Base-by-base conservation (phyloP, 1,139 yeast genomes). In the Kodamaea fungicola region DNA sequence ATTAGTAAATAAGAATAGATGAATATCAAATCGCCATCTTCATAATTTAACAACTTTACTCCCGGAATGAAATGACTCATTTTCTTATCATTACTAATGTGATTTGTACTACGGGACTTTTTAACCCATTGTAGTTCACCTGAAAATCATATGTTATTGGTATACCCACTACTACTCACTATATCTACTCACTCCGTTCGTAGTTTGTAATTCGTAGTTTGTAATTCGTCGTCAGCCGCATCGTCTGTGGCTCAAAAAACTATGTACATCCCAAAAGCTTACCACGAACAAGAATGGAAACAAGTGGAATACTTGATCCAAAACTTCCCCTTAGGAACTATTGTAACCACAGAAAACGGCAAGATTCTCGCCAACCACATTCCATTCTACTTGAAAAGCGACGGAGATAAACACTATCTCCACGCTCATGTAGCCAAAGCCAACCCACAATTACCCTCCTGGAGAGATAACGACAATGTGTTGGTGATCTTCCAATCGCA, bases 351-450 rank as follows among this genome's bases (percentile, higher is more conserved):
- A 10, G 60, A 57, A 4, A 55, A 58, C 8, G 68, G 59, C 9
- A 67, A 66, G 3, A 48, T 72, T 3, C 63, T 71, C 32, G 82
- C 83, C 10, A 78, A 78, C 45, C 86, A 80, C 48, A 52, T 80
- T 28, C 88, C 88, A 1, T 80, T 80, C 46, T 57, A 66, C 28
- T 52, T 75, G 23, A 59, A 64, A 19, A 57, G 51, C 6, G 55
- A 58, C n/a, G 59, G 52, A 6, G 78, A 73, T 12, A 65, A 66
- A 41, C 57, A 59, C 33, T 57, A 55, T 31, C 62, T 82, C 21
- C 65, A 71, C 22, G 83, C 83, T 0, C 89, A 82, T 51, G 51
- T 81, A 24, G 79, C 86, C 19, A 68, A 64, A 42, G 62, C 55
- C 10, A 80, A 81, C 52, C 80, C 67, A 33, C 86, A 80, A 44